Percentiles rank a stretch among this genome's conserved stretches.
Evolutionary conservation across 345 rosid species (phyloP).

Genomic region (Aethionema arabicum): DNA sequence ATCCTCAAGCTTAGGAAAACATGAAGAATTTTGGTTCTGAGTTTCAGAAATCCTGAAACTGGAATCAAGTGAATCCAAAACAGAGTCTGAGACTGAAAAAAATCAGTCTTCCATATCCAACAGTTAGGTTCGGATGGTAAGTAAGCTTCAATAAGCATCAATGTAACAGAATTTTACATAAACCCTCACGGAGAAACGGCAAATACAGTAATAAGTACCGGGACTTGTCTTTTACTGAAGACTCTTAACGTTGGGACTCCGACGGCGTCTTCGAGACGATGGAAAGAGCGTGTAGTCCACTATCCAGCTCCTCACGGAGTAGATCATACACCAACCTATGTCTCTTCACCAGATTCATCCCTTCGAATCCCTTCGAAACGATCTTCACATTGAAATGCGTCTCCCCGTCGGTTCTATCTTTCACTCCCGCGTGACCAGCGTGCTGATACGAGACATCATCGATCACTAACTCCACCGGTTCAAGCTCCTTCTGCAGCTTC

Average conservation of each 20-base stretch:
- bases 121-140: neutral
- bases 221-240: constrained; percentile 6
- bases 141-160: constrained; percentile 4
- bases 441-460: constrained; percentile 93
- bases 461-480: constrained; percentile 62
- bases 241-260: constrained; percentile 33
- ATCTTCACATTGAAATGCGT: constrained; percentile 84
- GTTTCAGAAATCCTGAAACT: neutral
- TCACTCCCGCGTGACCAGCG: constrained; percentile 87
- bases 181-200: neutral
- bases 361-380: constrained; percentile 78
- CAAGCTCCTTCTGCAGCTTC: constrained; percentile 66
- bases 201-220: neutral
- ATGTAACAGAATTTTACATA: neutral
- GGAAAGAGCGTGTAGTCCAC: constrained; percentile 82
- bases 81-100: neutral
- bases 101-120: neutral
- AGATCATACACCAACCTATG: constrained; percentile 73
- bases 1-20: neutral
- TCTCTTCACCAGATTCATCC: constrained; percentile 90
- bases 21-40: neutral
- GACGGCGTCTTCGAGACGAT: constrained; percentile 85
- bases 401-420: constrained; percentile 71
- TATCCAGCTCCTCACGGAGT: constrained; percentile 77
- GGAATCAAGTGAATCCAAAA: neutral